A percentile compares a stretch with the other conserved stretches of the same genome.
Conservation (phyloP, 306 rosid genomes). For the Sicyos edulis region DNA sequence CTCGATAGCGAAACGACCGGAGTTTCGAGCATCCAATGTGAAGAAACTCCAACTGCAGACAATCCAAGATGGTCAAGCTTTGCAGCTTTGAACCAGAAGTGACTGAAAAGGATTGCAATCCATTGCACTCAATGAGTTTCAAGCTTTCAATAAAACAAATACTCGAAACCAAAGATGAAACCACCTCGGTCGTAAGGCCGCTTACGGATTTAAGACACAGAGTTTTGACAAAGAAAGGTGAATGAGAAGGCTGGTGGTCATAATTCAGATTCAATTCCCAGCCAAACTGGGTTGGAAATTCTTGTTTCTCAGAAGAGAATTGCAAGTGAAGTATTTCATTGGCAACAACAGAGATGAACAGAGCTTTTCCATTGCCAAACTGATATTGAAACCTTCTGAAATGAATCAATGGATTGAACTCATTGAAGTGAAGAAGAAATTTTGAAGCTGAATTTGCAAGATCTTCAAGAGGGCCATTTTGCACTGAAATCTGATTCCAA, state of each 20-base stretch:
- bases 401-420: constrained; percentile 42
- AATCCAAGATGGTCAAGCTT: constrained; percentile 49
- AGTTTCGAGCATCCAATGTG: constrained; percentile 49
- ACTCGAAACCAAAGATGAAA: constrained; percentile 43
- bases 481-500: constrained; percentile 43
- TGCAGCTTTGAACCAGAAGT: constrained; percentile 40
- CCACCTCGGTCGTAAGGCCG: constrained; percentile 34
- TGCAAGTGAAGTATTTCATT: constrained; percentile 51
- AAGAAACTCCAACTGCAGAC: constrained; percentile 44
- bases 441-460: constrained; percentile 27
- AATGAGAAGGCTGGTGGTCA: constrained; percentile 27
- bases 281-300: constrained; percentile 31
- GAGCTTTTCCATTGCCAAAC: constrained; percentile 29
- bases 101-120: constrained; percentile 45
- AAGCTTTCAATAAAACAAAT: constrained; percentile 52
- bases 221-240: constrained; percentile 44
- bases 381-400: constrained; percentile 53
- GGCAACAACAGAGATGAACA: constrained; percentile 42
- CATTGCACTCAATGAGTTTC: constrained; percentile 47
- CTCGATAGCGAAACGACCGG: constrained; percentile 39
- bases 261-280: constrained; percentile 31
- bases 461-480: constrained; percentile 33
- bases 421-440: constrained; percentile 36
- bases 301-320: constrained; percentile 37
- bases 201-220: constrained; percentile 56